Evolutionary conservation across 495 filamentous ascomycete genomes (phyloP).

Genomic region (Melanomma pulvis-pyrius): DNA sequence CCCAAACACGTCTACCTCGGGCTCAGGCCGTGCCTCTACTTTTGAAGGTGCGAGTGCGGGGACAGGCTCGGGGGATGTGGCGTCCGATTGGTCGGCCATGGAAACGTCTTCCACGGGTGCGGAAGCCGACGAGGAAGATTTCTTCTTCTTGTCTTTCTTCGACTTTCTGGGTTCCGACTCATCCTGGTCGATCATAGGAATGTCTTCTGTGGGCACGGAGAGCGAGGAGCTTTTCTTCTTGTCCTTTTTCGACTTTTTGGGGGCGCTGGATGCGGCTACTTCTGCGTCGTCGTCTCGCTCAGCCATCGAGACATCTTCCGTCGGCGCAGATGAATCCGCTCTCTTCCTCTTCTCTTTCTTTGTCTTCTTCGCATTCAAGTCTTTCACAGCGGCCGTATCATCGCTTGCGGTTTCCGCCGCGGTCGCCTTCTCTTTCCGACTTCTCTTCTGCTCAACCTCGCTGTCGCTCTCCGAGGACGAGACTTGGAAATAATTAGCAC

Average conservation of each 20-base stretch:
- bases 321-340: background rate
- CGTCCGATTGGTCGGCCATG: background rate
- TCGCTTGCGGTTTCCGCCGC: background rate
- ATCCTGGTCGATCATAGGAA: background rate
- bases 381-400: background rate
- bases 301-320: background rate
- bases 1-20: slow-evolving; percentile 28
- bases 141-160: slow-evolving; percentile 1
- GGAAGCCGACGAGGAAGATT: background rate
- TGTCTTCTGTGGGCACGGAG: background rate
- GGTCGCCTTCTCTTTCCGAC: background rate
- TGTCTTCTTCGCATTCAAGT: background rate
- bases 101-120: slow-evolving; percentile 1
- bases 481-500: background rate
- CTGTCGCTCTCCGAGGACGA: background rate
- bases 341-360: slow-evolving; percentile 1
- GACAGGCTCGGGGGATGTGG: background rate
- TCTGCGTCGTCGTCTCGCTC: background rate
- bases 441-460: background rate
- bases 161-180: background rate
- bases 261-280: background rate
- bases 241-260: background rate
- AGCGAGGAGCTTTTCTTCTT: background rate
- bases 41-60: background rate
- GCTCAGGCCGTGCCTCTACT: background rate